A percentile compares a stretch with the other conserved stretches of the same genome.
These are phyloP conservation scores for Baorangia bicolor DNA, from an alignment of 768 basidiomycete genomes.

Conservation along the genomic window DNA sequence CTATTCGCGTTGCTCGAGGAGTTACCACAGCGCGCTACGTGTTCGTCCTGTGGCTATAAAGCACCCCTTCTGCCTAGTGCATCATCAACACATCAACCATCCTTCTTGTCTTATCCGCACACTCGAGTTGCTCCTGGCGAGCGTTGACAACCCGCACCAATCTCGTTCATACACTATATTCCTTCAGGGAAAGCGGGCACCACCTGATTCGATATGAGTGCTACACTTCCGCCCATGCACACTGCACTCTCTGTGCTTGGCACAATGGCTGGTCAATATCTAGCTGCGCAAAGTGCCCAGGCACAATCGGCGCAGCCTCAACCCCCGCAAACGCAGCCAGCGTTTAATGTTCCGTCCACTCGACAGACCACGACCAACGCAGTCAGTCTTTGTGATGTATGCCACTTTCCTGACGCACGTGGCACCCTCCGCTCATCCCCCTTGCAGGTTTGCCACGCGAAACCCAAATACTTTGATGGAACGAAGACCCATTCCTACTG, in stretches of 20 bases:
- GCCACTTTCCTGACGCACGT: constrained; percentile 17
- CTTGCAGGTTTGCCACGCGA: constrained; percentile 50
- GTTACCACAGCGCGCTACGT: constrained; percentile 10
- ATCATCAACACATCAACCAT: constrained; percentile 32
- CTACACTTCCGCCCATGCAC: constrained; percentile 35
- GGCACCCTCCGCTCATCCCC: background rate
- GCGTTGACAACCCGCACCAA: constrained; percentile 7
- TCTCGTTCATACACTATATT: constrained; percentile 7
- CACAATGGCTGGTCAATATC: constrained; percentile 36
- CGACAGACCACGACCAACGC: constrained; percentile 25
- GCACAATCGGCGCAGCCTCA: constrained; percentile 28
- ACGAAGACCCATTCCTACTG: constrained; percentile 57
- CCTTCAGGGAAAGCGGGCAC: constrained; percentile 8
- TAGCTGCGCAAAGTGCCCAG: constrained; percentile 32
- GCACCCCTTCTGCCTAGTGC: constrained; percentile 3
- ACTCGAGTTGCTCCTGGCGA: constrained; percentile 32
- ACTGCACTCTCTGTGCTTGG: constrained; percentile 37
- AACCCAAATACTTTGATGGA: constrained; percentile 58
- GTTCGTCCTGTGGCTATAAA: constrained; percentile 27
- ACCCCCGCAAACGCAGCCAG: constrained; percentile 25
- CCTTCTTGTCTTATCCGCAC: constrained; percentile 44
- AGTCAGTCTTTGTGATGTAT: constrained; percentile 51
- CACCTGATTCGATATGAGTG: constrained; percentile 24
- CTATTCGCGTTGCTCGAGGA: constrained; percentile 25
- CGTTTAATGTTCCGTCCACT: constrained; percentile 3